Evolutionary conservation across 1,284 basidiomycete species (phyloP), one percentile per base, ranked within the genome.

Genomic region (Kalmanozyma brasiliensis): DNA sequence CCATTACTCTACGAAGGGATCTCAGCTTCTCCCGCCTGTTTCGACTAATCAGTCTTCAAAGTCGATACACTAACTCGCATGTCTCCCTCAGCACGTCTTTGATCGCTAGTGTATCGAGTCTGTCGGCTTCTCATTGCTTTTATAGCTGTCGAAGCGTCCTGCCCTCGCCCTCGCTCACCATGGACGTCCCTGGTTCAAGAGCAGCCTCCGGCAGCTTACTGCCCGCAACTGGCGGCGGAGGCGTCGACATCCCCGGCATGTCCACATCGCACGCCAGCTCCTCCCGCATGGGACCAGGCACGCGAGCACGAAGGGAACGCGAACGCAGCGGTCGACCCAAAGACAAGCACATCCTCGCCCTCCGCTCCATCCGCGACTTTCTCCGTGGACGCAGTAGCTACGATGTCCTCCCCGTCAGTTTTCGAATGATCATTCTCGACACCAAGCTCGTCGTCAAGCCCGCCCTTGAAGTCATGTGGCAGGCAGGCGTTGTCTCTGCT

Each of bases 361-460:
- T 98, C 59, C 84, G 87, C 55, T 85, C 88, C 40, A 92, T 97
- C 72, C 88, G 94, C 46, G 85, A 85, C 52, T 92, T 94, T 83
- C 88, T 98, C 83, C 90, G 89, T 77, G 89, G 89, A 55, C 87
- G 92, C 66, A 92, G 90, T 34, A 89, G 89, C 66, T 98, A 98
- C 84, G 94, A 98, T 83, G 93, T 94, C 23, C 94, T 97, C 74
- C 94, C 94, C 16, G 92, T 97, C 84, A 92, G 90, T 84, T 98
- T 95, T 84, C 87, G 96, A 70, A 86, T 98, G 74, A 97, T 98
- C 79, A 93, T 98, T 17, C 88, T 99, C 51, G 96, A 99, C 84
- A 81, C 78, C 8, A 75, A 79, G 40, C 73, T 82, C 22, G 76
- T 78, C 6, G 76, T 82, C 42, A 76, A 75, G 51, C 75, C 80